phyloP scores from a whole-genome alignment of 306 rosid genomes.

The Dryas octopetala region DNA sequence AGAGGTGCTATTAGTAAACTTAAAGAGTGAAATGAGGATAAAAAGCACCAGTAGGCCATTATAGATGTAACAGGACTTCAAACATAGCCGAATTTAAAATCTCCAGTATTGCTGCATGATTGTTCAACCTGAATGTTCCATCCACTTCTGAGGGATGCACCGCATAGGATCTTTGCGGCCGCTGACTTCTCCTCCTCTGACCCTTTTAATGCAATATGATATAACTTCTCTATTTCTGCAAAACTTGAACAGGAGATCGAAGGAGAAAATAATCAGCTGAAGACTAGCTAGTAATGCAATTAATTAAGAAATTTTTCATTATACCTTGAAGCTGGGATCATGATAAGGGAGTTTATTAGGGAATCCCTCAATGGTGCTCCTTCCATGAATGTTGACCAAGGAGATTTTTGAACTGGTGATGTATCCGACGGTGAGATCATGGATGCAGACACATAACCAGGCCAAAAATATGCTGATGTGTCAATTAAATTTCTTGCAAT shows the following conservation, averaged over 20 bases:
- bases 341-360: constrained; percentile 50
- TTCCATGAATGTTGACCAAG: constrained; percentile 72
- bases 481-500: constrained; percentile 68
- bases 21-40: background rate
- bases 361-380: constrained; percentile 59
- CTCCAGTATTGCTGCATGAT: constrained; percentile 24
- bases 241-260: constrained; percentile 49
- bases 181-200: constrained; percentile 65
- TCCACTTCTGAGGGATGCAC: constrained; percentile 74
- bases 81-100: background rate
- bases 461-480: constrained; percentile 69
- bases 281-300: constrained; percentile 27
- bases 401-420: constrained; percentile 50
- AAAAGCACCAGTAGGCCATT: background rate
- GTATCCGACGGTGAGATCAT: constrained; percentile 43
- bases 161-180: constrained; percentile 73
- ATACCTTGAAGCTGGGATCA: constrained; percentile 74
- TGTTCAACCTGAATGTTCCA: constrained; percentile 81
- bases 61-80: background rate
- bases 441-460: constrained; percentile 59
- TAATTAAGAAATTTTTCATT: constrained; percentile 13
- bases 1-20: background rate
- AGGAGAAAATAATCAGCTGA: constrained; percentile 28
- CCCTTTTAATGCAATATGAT: constrained; percentile 65
- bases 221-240: constrained; percentile 71